Evolutionary conservation across 176 grass and related monocot species (phyloP).

Genomic region (Elymus sibiricus): DNA sequence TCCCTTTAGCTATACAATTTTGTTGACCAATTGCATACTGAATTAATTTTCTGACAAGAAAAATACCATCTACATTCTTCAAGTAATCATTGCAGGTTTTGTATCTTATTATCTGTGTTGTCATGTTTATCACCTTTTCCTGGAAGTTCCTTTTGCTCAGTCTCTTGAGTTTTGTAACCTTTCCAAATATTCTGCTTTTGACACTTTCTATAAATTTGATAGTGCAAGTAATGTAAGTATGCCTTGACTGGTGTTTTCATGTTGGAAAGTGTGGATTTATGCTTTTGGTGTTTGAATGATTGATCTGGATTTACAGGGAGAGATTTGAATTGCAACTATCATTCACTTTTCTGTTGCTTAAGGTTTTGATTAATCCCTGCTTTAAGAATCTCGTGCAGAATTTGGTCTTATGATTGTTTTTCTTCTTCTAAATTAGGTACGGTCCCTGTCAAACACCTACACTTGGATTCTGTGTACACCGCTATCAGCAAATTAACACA

Average conservation of each 20-base stretch:
- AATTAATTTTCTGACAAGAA: not conserved
- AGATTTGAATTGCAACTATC: not conserved
- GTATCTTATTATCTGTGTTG: not conserved
- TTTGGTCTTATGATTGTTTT: conserved; percentile 13
- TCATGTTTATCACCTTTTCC: conserved; percentile 10
- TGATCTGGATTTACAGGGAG: not conserved
- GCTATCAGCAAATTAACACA: conserved; percentile 89
- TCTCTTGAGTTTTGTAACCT: not conserved
- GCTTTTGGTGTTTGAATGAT: conserved; percentile 4
- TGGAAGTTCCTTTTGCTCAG: not conserved
- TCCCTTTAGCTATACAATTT: conserved; percentile 25
- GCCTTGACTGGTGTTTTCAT: conserved; percentile 2
- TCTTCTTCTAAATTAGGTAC: conserved; percentile 59
- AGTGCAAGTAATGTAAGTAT: not conserved
- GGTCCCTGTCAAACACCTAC: conserved; percentile 98
- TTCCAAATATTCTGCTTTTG: not conserved
- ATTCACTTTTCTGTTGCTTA: not conserved
- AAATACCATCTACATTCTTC: not conserved
- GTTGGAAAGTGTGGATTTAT: not conserved
- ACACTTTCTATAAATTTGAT: not conserved
- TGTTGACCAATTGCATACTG: conserved; percentile 6
- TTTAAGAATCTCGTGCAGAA: conserved; percentile 12
- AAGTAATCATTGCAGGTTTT: not conserved
- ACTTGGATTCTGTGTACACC: conserved; percentile 91
- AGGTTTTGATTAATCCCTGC: not conserved